Conservation (phyloP, 805 yeast genomes). For the Lachancea quebecensis region DNA sequence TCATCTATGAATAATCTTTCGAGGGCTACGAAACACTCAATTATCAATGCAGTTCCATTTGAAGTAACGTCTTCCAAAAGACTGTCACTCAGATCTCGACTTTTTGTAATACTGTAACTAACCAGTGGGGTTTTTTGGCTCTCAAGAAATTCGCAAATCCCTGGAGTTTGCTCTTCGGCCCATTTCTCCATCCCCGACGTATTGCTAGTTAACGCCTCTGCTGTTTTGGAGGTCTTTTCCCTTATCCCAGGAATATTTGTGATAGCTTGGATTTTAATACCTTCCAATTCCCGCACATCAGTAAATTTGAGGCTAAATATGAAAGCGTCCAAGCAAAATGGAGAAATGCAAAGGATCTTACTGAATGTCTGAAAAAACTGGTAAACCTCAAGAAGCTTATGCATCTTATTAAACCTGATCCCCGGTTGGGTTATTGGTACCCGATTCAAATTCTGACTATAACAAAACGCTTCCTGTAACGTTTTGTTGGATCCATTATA, state of each 20-base stretch:
- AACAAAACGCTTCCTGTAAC: conserved; percentile 15
- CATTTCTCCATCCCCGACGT: not conserved
- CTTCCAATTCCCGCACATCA: conserved; percentile 15
- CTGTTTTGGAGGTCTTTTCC: not conserved
- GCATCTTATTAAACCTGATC: conserved; percentile 14
- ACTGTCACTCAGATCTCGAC: conserved; percentile 4
- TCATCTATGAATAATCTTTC: conserved; percentile 29
- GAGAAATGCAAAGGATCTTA: conserved; percentile 18
- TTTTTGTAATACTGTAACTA: conserved; percentile 12
- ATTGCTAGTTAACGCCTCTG: not conserved
- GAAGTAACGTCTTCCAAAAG: conserved; percentile 19
- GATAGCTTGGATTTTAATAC: not conserved
- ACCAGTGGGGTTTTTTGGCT: conserved; percentile 9
- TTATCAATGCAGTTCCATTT: conserved; percentile 21
- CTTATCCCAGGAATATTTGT: not conserved
- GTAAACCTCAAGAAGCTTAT: conserved; percentile 22
- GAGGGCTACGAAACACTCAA: conserved; percentile 26
- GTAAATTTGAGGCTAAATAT: conserved; percentile 26
- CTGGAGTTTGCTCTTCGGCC: not conserved
- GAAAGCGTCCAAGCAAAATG: conserved; percentile 27
- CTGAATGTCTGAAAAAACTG: conserved; percentile 30
- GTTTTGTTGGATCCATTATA: conserved; percentile 19
- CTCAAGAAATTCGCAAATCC: conserved; percentile 15
- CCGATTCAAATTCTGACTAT: conserved; percentile 20
- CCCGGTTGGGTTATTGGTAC: conserved; percentile 9